These are phyloP conservation scores for Scutellaria galericulata DNA, from an alignment of 257 asterid species.

Conservation along the genomic window DNA sequence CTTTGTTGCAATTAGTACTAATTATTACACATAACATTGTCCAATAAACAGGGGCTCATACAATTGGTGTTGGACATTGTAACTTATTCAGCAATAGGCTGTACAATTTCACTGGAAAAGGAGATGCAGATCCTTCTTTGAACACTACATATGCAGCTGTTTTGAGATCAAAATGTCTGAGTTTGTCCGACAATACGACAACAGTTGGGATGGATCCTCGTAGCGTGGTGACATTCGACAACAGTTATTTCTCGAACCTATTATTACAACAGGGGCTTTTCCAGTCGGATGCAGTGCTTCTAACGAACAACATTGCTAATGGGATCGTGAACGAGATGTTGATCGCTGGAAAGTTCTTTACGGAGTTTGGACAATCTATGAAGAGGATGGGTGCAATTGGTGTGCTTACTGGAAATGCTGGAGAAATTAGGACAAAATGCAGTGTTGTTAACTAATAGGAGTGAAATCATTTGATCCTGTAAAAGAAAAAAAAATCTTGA, in stretches of 20 bases:
- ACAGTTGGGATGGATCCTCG: conserved; percentile 42
- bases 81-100: conserved; percentile 46
- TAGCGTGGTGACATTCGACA: conserved; percentile 41
- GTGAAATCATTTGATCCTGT: too few relatives aligned
- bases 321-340: conserved; percentile 20
- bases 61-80: conserved; percentile 55
- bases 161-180: conserved; percentile 35
- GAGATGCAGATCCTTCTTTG: conserved; percentile 41
- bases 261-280: conserved; percentile 20
- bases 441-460: not conserved
- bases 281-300: conserved; percentile 18
- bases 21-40: not conserved
- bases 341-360: conserved; percentile 4
- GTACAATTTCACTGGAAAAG: conserved; percentile 54
- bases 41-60: conserved; percentile 50
- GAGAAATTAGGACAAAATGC: conserved; percentile 24
- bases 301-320: not conserved
- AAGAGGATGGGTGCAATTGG: conserved; percentile 26
- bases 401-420: conserved; percentile 11
- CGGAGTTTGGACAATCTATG: conserved; percentile 25
- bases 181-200: conserved; percentile 41
- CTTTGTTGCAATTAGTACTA: too few relatives aligned
- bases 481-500: not conserved
- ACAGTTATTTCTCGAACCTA: conserved; percentile 21
- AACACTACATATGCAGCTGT: conserved; percentile 36